phyloP scores from a whole-genome alignment of 2,329 filamentous ascomycete species.

The Fonsecaea pugnacius region DNA sequence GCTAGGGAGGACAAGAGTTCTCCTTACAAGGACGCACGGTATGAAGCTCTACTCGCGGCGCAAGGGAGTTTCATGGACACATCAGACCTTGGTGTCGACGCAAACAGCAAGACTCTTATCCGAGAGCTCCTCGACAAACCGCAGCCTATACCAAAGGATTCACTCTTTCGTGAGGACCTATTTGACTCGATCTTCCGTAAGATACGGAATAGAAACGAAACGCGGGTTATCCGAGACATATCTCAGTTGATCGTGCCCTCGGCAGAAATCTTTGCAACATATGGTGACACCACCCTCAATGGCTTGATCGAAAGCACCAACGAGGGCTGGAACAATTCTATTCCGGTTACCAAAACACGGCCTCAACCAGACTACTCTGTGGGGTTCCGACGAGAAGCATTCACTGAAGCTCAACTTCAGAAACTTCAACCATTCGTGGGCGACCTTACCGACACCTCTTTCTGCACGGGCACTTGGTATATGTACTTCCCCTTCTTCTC shows the following conservation, averaged over 20 bases:
- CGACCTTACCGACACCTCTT: slow-evolving; percentile 35
- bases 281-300: slow-evolving; percentile 37
- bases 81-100: slow-evolving; percentile 2
- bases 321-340: slow-evolving; percentile 41
- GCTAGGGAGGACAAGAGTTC: slow-evolving; percentile 24
- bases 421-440: slow-evolving; percentile 50
- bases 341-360: slow-evolving; percentile 38
- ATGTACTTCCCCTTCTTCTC: slow-evolving; percentile 41
- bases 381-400: slow-evolving; percentile 45
- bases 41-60: no score
- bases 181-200: slow-evolving; percentile 43
- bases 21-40: no score
- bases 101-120: slow-evolving; percentile 30
- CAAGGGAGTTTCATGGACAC: slow-evolving; percentile 36
- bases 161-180: slow-evolving; percentile 43
- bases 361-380: slow-evolving; percentile 45
- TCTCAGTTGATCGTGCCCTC: slow-evolving; percentile 45
- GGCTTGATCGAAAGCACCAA: slow-evolving; percentile 43
- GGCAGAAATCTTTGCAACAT: slow-evolving; percentile 40
- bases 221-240: slow-evolving; percentile 46
- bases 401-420: slow-evolving; percentile 49
- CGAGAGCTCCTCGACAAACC: slow-evolving; percentile 8
- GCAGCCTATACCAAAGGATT: slow-evolving; percentile 30
- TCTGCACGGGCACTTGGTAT: slow-evolving; percentile 27
- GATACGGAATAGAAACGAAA: slow-evolving; percentile 43